Conservation (phyloP, 2,329 filamentous ascomycete genomes). For the Curvularia sp. region DNA sequence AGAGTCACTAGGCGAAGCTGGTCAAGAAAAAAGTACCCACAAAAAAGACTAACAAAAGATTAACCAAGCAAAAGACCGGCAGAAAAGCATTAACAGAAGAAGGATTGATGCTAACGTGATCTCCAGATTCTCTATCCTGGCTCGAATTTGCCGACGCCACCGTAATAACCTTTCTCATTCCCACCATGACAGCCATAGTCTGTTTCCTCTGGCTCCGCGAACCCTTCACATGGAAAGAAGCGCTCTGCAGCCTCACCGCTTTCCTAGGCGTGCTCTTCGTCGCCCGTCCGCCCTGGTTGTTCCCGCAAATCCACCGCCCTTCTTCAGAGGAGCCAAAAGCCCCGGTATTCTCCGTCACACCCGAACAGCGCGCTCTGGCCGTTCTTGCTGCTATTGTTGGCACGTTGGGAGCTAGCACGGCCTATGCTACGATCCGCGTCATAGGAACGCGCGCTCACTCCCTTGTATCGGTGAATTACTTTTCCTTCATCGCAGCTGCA, state of each 20-base stretch:
- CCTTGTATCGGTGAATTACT: constrained; percentile 71
- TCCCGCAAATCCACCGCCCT: constrained; percentile 40
- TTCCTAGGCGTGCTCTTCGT: constrained; percentile 81
- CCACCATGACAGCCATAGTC: constrained; percentile 77
- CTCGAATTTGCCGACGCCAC: constrained; percentile 84
- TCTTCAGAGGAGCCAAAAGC: constrained; percentile 38
- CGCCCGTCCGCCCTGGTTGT: constrained; percentile 70
- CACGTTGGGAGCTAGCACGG: constrained; percentile 74
- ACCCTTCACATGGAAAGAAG: constrained; percentile 77
- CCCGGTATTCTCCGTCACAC: constrained; percentile 50
- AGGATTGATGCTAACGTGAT: background rate
- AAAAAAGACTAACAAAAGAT: background rate
- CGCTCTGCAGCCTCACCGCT: constrained; percentile 75
- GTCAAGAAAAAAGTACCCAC: background rate
- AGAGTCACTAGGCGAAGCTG: background rate
- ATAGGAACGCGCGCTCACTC: constrained; percentile 81
- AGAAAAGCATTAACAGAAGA: background rate
- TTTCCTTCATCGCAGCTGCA: constrained; percentile 70
- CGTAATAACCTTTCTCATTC: constrained; percentile 83
- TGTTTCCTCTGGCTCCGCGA: constrained; percentile 77
- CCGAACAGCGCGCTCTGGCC: constrained; percentile 70
- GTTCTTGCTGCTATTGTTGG: constrained; percentile 75
- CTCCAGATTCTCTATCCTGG: constrained; percentile 69
- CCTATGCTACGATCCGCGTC: constrained; percentile 75
- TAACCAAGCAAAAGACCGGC: too few relatives aligned